A percentile compares a stretch with the other conserved stretches of the same genome.
phyloP scores from a whole-genome alignment of 1,139 yeast species.

The Scheffersomyces titani region DNA sequence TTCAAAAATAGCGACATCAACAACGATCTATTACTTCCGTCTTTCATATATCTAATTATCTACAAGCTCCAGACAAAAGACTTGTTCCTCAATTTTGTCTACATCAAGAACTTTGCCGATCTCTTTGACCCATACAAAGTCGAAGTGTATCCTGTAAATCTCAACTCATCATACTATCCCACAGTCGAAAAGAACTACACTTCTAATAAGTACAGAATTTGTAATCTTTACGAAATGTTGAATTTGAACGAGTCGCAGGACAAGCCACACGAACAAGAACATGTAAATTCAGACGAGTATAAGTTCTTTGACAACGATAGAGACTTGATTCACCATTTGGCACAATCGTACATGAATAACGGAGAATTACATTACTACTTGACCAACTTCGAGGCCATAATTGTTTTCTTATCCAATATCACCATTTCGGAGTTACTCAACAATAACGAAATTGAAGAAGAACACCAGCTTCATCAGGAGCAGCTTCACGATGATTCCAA shows the following conservation, averaged over 20 bases:
- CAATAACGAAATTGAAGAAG: slow-evolving; percentile 1
- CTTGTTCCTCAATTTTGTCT: slow-evolving; percentile 38
- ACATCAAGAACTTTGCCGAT: slow-evolving; percentile 39
- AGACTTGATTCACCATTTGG: slow-evolving; percentile 30
- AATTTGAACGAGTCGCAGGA: slow-evolving; percentile 25
- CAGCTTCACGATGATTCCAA: slow-evolving; percentile 1
- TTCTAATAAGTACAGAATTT: slow-evolving; percentile 12
- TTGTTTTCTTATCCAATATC: slow-evolving; percentile 39
- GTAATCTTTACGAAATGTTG: slow-evolving; percentile 32
- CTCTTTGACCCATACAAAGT: slow-evolving; percentile 34
- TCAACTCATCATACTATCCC: slow-evolving; percentile 21
- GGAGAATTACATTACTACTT: slow-evolving; percentile 44
- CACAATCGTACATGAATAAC: slow-evolving; percentile 31
- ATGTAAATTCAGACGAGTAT: slow-evolving; percentile 9
- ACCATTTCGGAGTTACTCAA: slow-evolving; percentile 31
- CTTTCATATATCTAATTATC: slow-evolving; percentile 38
- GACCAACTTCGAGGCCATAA: slow-evolving; percentile 47
- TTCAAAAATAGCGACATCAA: slow-evolving; percentile 25
- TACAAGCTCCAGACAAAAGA: slow-evolving; percentile 24
- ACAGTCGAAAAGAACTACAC: slow-evolving; percentile 12
- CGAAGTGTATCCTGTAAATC: slow-evolving; percentile 17
- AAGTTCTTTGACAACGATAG: slow-evolving; percentile 32
- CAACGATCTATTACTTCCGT: slow-evolving; percentile 43
- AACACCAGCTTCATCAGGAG: slow-evolving; percentile 1
- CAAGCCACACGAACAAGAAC: slow-evolving; percentile 2